Base-by-base conservation (phyloP, 306 rosid species). In the Calophaca sinica region DNA sequence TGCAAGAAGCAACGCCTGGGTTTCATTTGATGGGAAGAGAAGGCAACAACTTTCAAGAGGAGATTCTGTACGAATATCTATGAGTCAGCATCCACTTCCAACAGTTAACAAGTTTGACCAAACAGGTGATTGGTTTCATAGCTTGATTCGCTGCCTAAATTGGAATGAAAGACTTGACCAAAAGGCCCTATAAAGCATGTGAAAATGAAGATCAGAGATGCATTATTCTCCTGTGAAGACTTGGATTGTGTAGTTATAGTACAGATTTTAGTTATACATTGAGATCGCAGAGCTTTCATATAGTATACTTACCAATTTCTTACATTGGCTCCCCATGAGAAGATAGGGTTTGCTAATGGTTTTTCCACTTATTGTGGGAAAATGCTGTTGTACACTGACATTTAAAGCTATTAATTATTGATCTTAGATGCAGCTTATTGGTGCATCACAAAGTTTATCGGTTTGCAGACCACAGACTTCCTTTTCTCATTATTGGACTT, bases 131-230 rank as follows among this genome's bases (percentile, higher is more conserved):
- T 94, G 99, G 99, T 94, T 94, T 86, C 99, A 71, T 74, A 94
- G 99, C 84, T 88, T 94, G 84, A 92, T 94, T 80, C 96, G 97
- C 62, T 94, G 99, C 96, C 85, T 94, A 76, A 94, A 92, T 79
- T 94, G 99, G 99, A 94, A 94, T 36, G 99, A 92, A 80, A 92
- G 99, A 79, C 93, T 89, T 63, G 99, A 94, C 70, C 99, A 94
- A 52, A 94, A 86, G 96, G 99, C 99, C 74, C 83, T 92, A 46
- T 92, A 83, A 87, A 78, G 77, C 74, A 68, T 61, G 45, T 41
- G 52, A 61, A 76, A 54, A 57, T 49, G 64, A 52, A 63, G 41
- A 74, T 70, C 60, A 9, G 55, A 62, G 64, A 69, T 60, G 75
- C 36, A 1, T 50, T 78, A 36, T 49, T 72, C 64, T 74, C 79